Percentiles rank a stretch among this genome's conserved stretches.
These are phyloP conservation scores for Annulohypoxylon truncatum DNA, from an alignment of 2,329 filamentous ascomycete species.

Conservation along the genomic window DNA sequence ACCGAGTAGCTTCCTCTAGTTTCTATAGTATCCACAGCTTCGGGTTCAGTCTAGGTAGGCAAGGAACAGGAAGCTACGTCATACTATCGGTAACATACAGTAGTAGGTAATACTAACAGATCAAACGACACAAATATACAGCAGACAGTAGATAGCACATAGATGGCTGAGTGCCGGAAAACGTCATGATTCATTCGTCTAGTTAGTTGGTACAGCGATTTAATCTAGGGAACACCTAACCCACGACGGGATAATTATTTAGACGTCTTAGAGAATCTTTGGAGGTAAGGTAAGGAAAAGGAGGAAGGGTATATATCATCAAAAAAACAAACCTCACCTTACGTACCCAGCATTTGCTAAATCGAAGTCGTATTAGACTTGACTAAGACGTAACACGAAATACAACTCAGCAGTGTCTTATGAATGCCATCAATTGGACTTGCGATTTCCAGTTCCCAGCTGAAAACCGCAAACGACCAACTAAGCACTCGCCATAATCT, in stretches of 20 bases:
- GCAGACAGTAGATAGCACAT: not conserved
- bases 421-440: conserved; percentile 21
- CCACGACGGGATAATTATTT: not conserved
- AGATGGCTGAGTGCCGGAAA: not conserved
- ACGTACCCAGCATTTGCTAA: conserved; percentile 2
- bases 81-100: not conserved
- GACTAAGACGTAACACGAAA: not conserved
- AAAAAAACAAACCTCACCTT: conserved; percentile 23
- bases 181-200: not conserved
- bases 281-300: not conserved
- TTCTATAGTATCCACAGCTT: conserved; percentile 15
- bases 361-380: not conserved
- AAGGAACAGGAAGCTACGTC: not conserved
- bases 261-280: not conserved
- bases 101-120: not conserved
- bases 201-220: conserved; percentile 1
- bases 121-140: not conserved
- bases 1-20: conserved; percentile 28
- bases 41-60: not conserved
- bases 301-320: conserved; percentile 25
- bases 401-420: not conserved
- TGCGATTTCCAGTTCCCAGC: conserved; percentile 17
- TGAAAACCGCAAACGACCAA: conserved; percentile 27
- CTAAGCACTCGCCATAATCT: conserved; percentile 17
- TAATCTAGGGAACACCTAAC: not conserved